Base-by-base conservation (phyloP, 2,329 filamentous ascomycete genomes). In the Hymenoscyphus fraxineus region DNA sequence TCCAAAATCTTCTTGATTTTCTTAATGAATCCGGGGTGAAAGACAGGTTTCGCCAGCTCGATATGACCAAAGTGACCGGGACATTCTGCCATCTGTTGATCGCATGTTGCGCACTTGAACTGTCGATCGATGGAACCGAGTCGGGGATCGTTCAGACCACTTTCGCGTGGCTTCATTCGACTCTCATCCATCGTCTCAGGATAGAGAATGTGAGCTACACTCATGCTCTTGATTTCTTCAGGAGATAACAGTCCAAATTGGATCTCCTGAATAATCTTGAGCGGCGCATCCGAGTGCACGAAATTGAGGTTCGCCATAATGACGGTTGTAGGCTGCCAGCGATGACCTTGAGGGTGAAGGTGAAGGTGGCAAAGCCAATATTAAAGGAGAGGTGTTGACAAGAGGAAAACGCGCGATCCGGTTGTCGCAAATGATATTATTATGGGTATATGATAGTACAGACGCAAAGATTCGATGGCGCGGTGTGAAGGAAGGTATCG, bases 101-200 rank as follows among this genome's bases (percentile, higher is more conserved):
- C 90, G 79, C 95, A 99, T 59, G 96, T 98, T 75, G 91, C 93
- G 82, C 95, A 99, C 79, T 93, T 92, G 82, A 92, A 96, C 76
- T 93, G 90, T 69, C 95, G 89, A 78, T 99, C 96, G 77, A 99
- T 97, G 59, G 95, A 97, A 65, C 95, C 95, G 60, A 99, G 88
- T 72, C 93, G 91, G 70, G 95, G 93, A 77, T 99, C 95, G 77
- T 98, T 98, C 71, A 98, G 83, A 75, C 95, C 95, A 76, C 90
- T 89, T 67, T 95, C 90, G 72, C 95, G 92, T 69, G 95, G 95
- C 77, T 92, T 92, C 71, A 91, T 89, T 75, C 93, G 91, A 78
- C 90, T 90, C 79, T 99, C 95, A 76, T 99, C 95, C 95, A 99
- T 97, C 35, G 95, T 98, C 82, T 99, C 95, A n/a, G 95, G 93